Base-by-base conservation (phyloP, 352 stramenopile genomes). In the Phytophthora syringae region DNA sequence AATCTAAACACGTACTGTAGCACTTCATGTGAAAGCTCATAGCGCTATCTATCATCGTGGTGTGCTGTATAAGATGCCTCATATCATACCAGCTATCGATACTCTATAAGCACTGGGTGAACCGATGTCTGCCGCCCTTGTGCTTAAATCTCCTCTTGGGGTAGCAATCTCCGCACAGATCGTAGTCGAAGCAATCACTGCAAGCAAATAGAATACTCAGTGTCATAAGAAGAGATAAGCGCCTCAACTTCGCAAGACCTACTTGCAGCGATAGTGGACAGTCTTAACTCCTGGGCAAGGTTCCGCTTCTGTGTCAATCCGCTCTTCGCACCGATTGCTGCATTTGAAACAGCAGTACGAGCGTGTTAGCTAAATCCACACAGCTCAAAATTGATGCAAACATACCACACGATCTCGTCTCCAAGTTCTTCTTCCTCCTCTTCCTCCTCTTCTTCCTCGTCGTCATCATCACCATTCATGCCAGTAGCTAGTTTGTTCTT, bases 161-260 rank as follows among this genome's bases (percentile, higher is more conserved):
- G 56, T 74, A 83, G 68, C 83, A 92, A 48, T 64, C 48, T 16
- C 66, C 66, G 49, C 83, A 92, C 30, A 92, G 65, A 67, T 92
- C 83, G 37, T 87, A 92, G 70, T 92, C 79, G 36, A 90, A 92
- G 68, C 83, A 92, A 50, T 88, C 77, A n/a, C 83, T 92, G 51
- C 15, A 32, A 56, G 57, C 53, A 60, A 48, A 57, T 16, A 57
- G 5, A 60, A 12, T 30, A 10, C 49, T 61, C 21, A 58, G 32
- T 32, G 32, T 55, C 28, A 32, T 20, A 13, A 12, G 37, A n/a
- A 11, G 15, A 6, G n/a, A n/a, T 12, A 11, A 20, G 21, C n/a
- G 0, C 2, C 13, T 43, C 7, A 21, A 12, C 37, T 3, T 37
- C 5, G 24, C 32, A 25, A 5, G 3, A 74, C 67, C 36, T 74